A percentile compares a stretch with the other conserved stretches of the same genome.
Conservation (phyloP, 495 filamentous ascomycete species). For the Bacidia gigantensis region DNA sequence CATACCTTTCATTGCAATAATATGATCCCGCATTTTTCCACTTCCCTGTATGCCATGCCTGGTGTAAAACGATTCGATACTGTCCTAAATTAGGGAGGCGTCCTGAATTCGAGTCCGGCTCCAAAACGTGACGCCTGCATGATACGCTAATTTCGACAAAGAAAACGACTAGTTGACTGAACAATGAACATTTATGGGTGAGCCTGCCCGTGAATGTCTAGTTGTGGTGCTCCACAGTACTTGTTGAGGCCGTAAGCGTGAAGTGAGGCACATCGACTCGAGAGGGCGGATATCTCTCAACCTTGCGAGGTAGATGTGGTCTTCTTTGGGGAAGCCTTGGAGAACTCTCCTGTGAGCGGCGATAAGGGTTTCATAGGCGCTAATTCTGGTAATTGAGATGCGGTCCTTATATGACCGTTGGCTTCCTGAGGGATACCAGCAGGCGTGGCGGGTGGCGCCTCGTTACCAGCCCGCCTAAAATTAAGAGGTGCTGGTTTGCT, state of each 20-base stretch:
- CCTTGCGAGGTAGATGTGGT: background rate
- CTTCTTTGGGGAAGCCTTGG: background rate
- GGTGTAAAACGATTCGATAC: background rate
- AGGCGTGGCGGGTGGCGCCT: background rate
- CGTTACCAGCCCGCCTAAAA: constrained; percentile 7
- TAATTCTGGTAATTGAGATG: constrained; percentile 43
- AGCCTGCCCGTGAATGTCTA: too few species aligned
- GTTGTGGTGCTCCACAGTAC: too few species aligned
- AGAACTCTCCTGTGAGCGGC: constrained; percentile 38
- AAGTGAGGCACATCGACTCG: too few species aligned
- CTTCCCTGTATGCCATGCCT: too few species aligned
- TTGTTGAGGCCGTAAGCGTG: too few species aligned
- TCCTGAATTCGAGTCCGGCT: background rate
- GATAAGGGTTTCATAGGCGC: constrained; percentile 61
- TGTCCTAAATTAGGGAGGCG: background rate
- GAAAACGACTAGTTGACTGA: too few species aligned
- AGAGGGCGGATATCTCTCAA: too few species aligned
- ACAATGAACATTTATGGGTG: too few species aligned
- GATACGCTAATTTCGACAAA: background rate
- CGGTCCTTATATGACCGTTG: constrained; percentile 23
- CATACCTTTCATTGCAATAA: background rate
- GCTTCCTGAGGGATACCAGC: background rate
- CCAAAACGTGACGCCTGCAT: background rate
- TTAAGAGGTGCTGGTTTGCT: constrained; percentile 9
- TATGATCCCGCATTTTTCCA: too few species aligned